Percentiles rank a stretch among this genome's conserved stretches.
Conservation (phyloP, 345 rosid species). For the Dipteronia sinensis region DNA sequence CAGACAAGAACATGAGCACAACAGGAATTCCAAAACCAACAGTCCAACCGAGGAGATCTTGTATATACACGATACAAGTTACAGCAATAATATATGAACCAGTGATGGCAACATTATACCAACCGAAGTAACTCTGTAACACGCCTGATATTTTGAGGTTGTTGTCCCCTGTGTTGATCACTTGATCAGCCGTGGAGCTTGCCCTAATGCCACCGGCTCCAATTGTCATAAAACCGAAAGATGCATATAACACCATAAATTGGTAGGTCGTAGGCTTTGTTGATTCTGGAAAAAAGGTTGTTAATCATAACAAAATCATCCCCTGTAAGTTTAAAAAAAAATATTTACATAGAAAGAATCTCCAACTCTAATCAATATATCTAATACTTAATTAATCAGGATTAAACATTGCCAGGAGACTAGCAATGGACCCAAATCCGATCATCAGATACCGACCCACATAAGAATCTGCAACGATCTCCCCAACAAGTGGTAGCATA, state of each 20-base stretch:
- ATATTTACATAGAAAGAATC: too few relatives aligned
- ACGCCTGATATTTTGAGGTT: slow-evolving; percentile 15
- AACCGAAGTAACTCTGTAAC: slow-evolving; percentile 48
- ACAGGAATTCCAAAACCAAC: slow-evolving; percentile 59
- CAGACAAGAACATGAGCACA: slow-evolving; percentile 41
- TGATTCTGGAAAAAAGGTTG: slow-evolving; percentile 37
- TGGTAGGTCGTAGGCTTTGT: slow-evolving; percentile 28
- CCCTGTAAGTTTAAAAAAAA: slow-evolving; percentile 34
- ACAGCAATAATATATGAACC: slow-evolving; percentile 33
- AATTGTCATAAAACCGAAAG: slow-evolving; percentile 45
- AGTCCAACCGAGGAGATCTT: slow-evolving; percentile 55
- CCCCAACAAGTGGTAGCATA: slow-evolving; percentile 60
- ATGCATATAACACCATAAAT: slow-evolving; percentile 36
- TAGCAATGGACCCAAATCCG: slow-evolving; percentile 46
- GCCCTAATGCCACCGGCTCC: slow-evolving; percentile 70
- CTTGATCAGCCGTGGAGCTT: slow-evolving; percentile 53
- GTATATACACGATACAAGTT: slow-evolving; percentile 52
- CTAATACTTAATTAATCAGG: too few relatives aligned
- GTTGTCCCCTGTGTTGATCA: slow-evolving; percentile 16
- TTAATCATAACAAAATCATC: slow-evolving; percentile 38
- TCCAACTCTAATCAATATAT: too few relatives aligned
- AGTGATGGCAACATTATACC: slow-evolving; percentile 43
- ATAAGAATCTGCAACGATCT: slow-evolving; percentile 67
- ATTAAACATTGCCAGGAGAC: slow-evolving; percentile 45
- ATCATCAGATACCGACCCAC: slow-evolving; percentile 59